Evolutionary conservation across 495 filamentous ascomycete species (phyloP).

Genomic region (Aspergillus nanangensis): DNA sequence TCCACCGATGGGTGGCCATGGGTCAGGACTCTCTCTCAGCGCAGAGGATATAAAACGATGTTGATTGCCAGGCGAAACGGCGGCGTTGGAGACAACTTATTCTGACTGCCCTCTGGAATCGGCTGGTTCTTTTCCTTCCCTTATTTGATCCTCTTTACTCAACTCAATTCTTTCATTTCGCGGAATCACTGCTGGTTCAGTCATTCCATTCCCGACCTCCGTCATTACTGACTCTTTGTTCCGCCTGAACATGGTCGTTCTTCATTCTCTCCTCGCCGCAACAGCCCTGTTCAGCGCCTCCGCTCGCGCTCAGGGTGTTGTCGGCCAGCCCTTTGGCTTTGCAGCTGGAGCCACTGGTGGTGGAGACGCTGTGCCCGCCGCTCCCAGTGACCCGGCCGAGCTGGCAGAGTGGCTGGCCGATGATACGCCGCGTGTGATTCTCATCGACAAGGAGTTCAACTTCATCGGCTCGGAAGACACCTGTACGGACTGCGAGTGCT

Average conservation of each 20-base stretch:
- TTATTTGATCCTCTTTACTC: too few relatives aligned
- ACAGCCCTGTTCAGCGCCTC: background rate
- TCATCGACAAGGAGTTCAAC: slow-evolving; percentile 28
- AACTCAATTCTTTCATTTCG: too few relatives aligned
- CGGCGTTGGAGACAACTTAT: too few relatives aligned
- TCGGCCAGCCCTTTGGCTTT: slow-evolving; percentile 33
- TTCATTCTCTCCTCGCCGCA: background rate
- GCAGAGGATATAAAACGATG: too few relatives aligned
- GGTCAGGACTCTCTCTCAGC: too few relatives aligned
- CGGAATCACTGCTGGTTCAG: too few relatives aligned
- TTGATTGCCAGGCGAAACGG: too few relatives aligned
- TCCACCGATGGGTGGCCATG: too few relatives aligned
- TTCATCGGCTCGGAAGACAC: slow-evolving; percentile 38
- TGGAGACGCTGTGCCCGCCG: slow-evolving; percentile 27
- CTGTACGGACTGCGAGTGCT: slow-evolving; percentile 34
- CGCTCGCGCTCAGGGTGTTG: slow-evolving; percentile 10
- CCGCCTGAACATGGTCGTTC: background rate
- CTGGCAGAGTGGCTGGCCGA: slow-evolving; percentile 32
- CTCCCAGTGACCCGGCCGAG: slow-evolving; percentile 26
- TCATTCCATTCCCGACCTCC: too few relatives aligned
- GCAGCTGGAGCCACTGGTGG: slow-evolving; percentile 33
- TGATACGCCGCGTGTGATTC: slow-evolving; percentile 24
- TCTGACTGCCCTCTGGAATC: too few relatives aligned
- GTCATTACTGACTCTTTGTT: too few relatives aligned
- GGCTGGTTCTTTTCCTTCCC: too few relatives aligned